phyloP scores from a whole-genome alignment of 306 rosid species.

The Luffa acutangula region DNA sequence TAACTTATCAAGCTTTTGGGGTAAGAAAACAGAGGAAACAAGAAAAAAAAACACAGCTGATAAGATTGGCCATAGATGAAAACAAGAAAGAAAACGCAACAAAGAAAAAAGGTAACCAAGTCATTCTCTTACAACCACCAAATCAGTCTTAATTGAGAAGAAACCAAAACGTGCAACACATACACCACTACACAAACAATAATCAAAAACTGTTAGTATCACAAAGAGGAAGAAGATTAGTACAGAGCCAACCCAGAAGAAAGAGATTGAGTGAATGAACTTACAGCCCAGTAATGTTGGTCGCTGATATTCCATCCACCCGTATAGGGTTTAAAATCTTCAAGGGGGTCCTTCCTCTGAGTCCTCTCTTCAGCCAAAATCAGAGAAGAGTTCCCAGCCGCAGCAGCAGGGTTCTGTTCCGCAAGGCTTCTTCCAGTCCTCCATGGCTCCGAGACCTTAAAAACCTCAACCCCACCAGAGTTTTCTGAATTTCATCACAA shows the following conservation, averaged over 20 bases:
- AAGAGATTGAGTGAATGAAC: conserved; percentile 3
- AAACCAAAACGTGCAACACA: background rate
- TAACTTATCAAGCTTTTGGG: background rate
- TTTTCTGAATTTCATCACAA: background rate
- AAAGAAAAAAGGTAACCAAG: background rate
- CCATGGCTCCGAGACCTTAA: conserved; percentile 29
- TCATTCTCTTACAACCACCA: background rate
- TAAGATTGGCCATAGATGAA: background rate
- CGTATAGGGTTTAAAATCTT: conserved; percentile 31
- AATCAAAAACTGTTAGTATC: background rate
- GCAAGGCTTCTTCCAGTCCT: conserved; percentile 36
- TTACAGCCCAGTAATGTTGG: conserved; percentile 41
- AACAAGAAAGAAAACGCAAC: background rate
- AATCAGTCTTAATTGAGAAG: background rate
- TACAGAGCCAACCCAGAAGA: background rate
- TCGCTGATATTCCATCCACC: conserved; percentile 81
- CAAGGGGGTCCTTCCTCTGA: conserved; percentile 36
- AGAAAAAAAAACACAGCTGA: background rate
- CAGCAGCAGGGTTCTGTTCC: conserved; percentile 1
- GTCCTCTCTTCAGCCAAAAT: conserved; percentile 50
- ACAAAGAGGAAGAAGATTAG: background rate
- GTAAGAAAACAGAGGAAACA: background rate
- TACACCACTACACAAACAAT: background rate
- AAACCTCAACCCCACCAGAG: conserved; percentile 9
- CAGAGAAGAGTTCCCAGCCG: conserved; percentile 27